Conservation (phyloP, 208 protist genomes). For the Novymonas esmeraldas region DNA sequence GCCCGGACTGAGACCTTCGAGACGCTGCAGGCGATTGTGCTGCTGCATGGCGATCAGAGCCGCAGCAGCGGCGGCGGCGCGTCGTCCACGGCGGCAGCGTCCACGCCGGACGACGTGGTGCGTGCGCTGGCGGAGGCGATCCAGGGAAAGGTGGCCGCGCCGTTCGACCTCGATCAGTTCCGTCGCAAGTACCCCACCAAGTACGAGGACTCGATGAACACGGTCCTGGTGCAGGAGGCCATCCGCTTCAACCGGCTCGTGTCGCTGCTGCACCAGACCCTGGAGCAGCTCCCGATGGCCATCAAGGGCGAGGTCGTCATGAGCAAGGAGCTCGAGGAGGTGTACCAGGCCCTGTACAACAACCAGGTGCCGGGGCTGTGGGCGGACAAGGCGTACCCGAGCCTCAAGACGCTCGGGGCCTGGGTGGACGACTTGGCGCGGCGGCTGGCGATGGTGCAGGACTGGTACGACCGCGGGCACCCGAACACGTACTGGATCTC, state of each 20-base stretch:
- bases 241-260: slow-evolving; percentile 96
- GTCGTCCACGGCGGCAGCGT: slow-evolving; percentile 11
- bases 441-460: slow-evolving; percentile 92
- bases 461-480: slow-evolving; percentile 95
- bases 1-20: slow-evolving; percentile 93
- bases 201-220: slow-evolving; percentile 99
- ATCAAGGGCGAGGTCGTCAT: slow-evolving; percentile 98
- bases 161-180: slow-evolving; percentile 91
- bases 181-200: slow-evolving; percentile 91
- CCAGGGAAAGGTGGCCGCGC: slow-evolving; percentile 59
- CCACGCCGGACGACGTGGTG: slow-evolving; percentile 86
- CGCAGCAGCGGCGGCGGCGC: slow-evolving; percentile 4
- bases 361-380: slow-evolving; percentile 96
- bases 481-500: slow-evolving; percentile 96
- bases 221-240: slow-evolving; percentile 97
- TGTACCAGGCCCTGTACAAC: slow-evolving; percentile 94
- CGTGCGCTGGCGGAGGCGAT: slow-evolving; percentile 83
- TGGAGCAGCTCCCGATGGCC: slow-evolving; percentile 89
- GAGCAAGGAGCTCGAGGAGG: slow-evolving; percentile 95
- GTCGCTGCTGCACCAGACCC: slow-evolving; percentile 75
- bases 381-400: slow-evolving; percentile 93
- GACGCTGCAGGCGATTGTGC: slow-evolving; percentile 84
- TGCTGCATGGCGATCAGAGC: slow-evolving; percentile 74
- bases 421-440: slow-evolving; percentile 95
- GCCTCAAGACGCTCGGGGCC: slow-evolving; percentile 92